Base-by-base conservation (phyloP, 208 protist species). In the Leishmania guyanensis region DNA sequence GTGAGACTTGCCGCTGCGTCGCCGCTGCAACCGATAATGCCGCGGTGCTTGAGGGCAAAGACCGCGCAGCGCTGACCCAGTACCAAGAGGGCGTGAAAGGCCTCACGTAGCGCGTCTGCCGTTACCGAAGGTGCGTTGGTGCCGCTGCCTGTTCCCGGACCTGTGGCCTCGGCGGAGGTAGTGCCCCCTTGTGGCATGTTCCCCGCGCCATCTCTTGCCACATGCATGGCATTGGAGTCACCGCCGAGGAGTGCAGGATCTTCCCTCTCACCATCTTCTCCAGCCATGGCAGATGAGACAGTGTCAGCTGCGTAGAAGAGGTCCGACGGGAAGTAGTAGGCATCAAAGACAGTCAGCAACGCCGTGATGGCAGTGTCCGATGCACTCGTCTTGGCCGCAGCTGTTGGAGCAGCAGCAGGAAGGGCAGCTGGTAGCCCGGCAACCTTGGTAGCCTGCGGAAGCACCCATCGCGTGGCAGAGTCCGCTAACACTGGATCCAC, bases 51-150 rank as follows among this genome's bases (percentile, higher is more conserved):
- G 5, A 88, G 75, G 12, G 84, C 80, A 50, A 84, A 82, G 22
- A 68, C 50, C 65, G 80, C 80, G 62, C 84, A 88, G 43, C 81
- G 84, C 65, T 88, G 84, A 6, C 84, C 84, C 8, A 88, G 70
- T 6, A 83, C n/a, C n/a, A 88, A 73, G 51, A 88, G 77, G 0
- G 39, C 74, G 54, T 83, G 84, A 29, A 88, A 84, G n/a, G 64
- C 77, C 36, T 84, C 78, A 9, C 80, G 84, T 8, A 88, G 80
- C 8, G 80, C 84, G 20, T 85, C 80, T 3, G 77, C 65, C 0
- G 79, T 77, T 17, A 77, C 74, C 26, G 20, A 33, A 22, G 74
- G 56, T 17, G 56, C 74, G 9, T 17, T 39, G 36, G 29, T 53
- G 75, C 75, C 58, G 33, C 39, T 36, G 29, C 58, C 60, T 39